Base-by-base conservation (phyloP, 2,329 filamentous ascomycete genomes). In the Neopestalotiopsis sp. region DNA sequence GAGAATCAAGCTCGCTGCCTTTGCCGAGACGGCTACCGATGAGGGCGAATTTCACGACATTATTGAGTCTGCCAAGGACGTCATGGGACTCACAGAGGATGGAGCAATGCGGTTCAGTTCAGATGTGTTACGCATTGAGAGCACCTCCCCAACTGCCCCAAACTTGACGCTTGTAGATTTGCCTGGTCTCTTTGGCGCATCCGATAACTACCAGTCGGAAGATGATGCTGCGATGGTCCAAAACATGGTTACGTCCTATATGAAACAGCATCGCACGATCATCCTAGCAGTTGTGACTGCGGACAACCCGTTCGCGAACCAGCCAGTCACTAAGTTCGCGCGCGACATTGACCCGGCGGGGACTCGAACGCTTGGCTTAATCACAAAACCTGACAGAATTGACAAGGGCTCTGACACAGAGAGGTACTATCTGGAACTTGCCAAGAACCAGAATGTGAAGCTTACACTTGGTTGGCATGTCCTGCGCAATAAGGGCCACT, bases 281-380 rank as follows among this genome's bases (percentile, higher is more conserved):
- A 87, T 89, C 3, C 79, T 90, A 0, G 84, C 87, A 1, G 82
- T 87, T 0, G 77, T 88, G 2, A 82, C 81, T 0, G 85, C 84
- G 0, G 84, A 83, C 42, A 82, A 81, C 45, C 85, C 90, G 66
- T 83, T 82, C 67, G 85, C 85, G 32, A 85, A 87, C 66, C 89
- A 91, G 74, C 78, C 82, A 5, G 83, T 91, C 17, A 74, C 87
- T 1, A 81, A 77, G 68, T 70, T 78, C n/a, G 75, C 77, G 7
- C 74, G 76, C 0, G 53, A 71, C 0, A 74, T 73, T 12, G 78
- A 80, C 58, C 68, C 67, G 1, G 57, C 28, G 1, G 76, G 77
- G 6, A 45, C 14, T 6, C 24, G 57, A 7, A 59, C 57, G 2
- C 57, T 59, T 28, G 57, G 57, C 5, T 32, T 59, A 12, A 34